Conservation (phyloP, 2,329 filamentous ascomycete genomes). For the Didymellaceae sp. region DNA sequence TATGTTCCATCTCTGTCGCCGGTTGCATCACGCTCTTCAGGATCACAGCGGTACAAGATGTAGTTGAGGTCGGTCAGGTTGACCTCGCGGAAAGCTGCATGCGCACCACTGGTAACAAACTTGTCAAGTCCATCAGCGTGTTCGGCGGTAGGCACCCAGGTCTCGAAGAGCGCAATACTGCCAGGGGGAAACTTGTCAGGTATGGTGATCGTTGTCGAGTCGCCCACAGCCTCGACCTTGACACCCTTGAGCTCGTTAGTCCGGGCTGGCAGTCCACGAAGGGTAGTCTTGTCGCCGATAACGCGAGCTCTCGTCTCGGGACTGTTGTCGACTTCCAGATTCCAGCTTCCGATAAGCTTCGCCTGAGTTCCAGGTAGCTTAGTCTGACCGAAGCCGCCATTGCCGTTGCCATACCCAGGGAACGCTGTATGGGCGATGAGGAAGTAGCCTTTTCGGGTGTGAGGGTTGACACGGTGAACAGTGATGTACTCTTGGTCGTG, state of each 20-base stretch:
- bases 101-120: constrained; percentile 82
- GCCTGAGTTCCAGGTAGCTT: constrained; percentile 83
- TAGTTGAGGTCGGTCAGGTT: constrained; percentile 88
- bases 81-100: constrained; percentile 76
- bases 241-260: constrained; percentile 78
- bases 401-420: constrained; percentile 84
- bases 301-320: constrained; percentile 71
- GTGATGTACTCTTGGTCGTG: constrained; percentile 97
- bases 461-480: constrained; percentile 91
- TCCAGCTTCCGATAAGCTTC: constrained; percentile 88
- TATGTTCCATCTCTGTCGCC: constrained; percentile 86
- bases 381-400: constrained; percentile 79
- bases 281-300: constrained; percentile 70
- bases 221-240: constrained; percentile 71
- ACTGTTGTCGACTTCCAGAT: constrained; percentile 83
- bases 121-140: constrained; percentile 83
- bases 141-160: constrained; percentile 89
- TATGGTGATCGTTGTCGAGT: constrained; percentile 80
- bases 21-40: constrained; percentile 83
- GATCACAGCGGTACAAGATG: constrained; percentile 86
- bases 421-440: constrained; percentile 96
- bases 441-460: constrained; percentile 92
- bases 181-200: constrained; percentile 87
- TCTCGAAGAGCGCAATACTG: constrained; percentile 94
- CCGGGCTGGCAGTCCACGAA: constrained; percentile 84